Percentiles rank a stretch among this genome's conserved stretches.
phyloP scores from a whole-genome alignment of 2,329 filamentous ascomycete species.

The Nemania sp. region DNA sequence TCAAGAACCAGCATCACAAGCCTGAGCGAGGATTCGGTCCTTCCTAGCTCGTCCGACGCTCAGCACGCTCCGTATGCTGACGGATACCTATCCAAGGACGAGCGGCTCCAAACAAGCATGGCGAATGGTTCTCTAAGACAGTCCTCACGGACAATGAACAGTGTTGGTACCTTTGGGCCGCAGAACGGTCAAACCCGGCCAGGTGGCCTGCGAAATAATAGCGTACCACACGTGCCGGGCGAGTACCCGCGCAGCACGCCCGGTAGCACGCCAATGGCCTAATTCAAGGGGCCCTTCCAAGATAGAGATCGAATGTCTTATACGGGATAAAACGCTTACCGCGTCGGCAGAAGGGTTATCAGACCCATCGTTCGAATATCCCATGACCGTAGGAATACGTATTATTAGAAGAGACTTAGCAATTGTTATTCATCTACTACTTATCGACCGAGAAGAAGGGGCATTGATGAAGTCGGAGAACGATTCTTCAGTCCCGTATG shows the following conservation, averaged over 20 bases:
- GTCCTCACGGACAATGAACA: slow-evolving; percentile 24
- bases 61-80: slow-evolving; percentile 6
- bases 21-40: slow-evolving; percentile 42
- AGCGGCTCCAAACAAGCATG: slow-evolving; percentile 13
- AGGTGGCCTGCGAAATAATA: slow-evolving; percentile 40
- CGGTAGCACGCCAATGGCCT: slow-evolving; percentile 24
- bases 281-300: background rate
- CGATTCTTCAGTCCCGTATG: background rate
- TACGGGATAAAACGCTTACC: background rate
- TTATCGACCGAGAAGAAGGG: background rate
- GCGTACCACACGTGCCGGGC: slow-evolving; percentile 49
- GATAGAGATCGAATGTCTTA: background rate
- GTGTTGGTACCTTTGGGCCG: slow-evolving; percentile 29
- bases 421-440: background rate
- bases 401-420: background rate
- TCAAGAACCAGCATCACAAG: slow-evolving; percentile 36
- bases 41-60: slow-evolving; percentile 36
- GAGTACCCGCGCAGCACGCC: slow-evolving; percentile 46
- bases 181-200: slow-evolving; percentile 40
- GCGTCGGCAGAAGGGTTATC: background rate
- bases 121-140: slow-evolving; percentile 42
- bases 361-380: background rate
- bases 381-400: background rate
- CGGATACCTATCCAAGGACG: slow-evolving; percentile 15
- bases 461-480: background rate